These are phyloP conservation scores for Trichocladium uniseriatum DNA, from an alignment of 495 filamentous ascomycete genomes.

Conservation along the genomic window DNA sequence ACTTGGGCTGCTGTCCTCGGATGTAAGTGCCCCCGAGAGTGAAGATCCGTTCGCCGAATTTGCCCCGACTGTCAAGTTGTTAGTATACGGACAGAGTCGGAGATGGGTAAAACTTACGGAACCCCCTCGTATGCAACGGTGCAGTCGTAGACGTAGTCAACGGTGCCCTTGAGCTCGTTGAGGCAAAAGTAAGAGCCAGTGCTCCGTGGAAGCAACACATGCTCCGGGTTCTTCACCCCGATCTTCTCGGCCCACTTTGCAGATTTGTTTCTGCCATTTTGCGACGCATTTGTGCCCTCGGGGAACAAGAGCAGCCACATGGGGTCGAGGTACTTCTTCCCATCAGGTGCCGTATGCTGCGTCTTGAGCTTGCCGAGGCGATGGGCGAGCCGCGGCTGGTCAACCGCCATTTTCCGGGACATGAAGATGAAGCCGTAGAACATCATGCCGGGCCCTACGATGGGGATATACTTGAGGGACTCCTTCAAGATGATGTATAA, in stretches of 20 bases:
- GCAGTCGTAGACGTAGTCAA: slow-evolving; percentile 78
- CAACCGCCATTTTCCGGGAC: slow-evolving; percentile 70
- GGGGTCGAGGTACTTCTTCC: slow-evolving; percentile 49
- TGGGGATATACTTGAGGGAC: slow-evolving; percentile 64
- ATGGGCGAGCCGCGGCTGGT: slow-evolving; percentile 59
- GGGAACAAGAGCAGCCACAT: slow-evolving; percentile 86
- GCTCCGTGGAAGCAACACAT: slow-evolving; percentile 62
- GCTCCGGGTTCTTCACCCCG: slow-evolving; percentile 55
- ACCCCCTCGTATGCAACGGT: slow-evolving; percentile 79
- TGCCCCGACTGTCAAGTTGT: slow-evolving; percentile 43
- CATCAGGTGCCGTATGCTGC: slow-evolving; percentile 42
- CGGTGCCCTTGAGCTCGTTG: slow-evolving; percentile 57
- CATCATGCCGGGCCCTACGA: slow-evolving; percentile 71
- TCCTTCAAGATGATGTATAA: slow-evolving; percentile 82
- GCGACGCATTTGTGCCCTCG: slow-evolving; percentile 69
- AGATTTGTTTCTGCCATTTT: slow-evolving; percentile 55
- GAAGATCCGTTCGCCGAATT: slow-evolving; percentile 69
- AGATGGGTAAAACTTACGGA: slow-evolving; percentile 45
- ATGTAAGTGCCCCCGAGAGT: slow-evolving; percentile 65
- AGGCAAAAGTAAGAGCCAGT: slow-evolving; percentile 71
- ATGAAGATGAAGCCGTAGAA: slow-evolving; percentile 81
- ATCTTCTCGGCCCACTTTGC: slow-evolving; percentile 60
- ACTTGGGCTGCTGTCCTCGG: slow-evolving; percentile 67
- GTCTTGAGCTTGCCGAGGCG: slow-evolving; percentile 60
- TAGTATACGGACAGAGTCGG: not conserved